Base-by-base conservation (phyloP, 164 flowering plant genomes). In the Annona cherimola region DNA sequence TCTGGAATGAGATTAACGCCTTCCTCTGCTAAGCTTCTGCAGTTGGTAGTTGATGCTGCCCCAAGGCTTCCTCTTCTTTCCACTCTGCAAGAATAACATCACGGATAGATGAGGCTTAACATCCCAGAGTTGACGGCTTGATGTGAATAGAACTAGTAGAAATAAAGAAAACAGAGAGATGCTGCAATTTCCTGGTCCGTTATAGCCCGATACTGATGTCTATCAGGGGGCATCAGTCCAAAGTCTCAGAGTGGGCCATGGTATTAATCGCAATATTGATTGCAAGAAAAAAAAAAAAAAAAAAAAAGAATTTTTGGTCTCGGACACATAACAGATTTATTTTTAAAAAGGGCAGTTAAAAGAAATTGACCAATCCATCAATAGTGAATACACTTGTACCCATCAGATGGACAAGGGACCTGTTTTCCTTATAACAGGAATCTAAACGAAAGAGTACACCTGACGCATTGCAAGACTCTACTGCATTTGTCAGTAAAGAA, bases 41-140 rank as follows among this genome's bases (percentile, higher is more conserved):
- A 91, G 75, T 71, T 91, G 92, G 73, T 87, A 89, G 72, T 91
- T 91, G 68, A 91, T 85, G 83, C 89, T 91, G 57, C 87, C 88
- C 78, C 78, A 81, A 12, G 89, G 69, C 68, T 79, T 84, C 57
- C 78, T 79, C 44, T 76, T 83, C 57, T 80, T 80, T 45, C 72
- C 73, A 61, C 74, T 54, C 92, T 90, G 90, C 80, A 78, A 43
- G 18, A 62, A 18, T 46, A 35, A 35, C 26, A 35, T 19, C 69
- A 66, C 26, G 20, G 54, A 66, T 3, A 66, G 44, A 14, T 50
- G n/a, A n/a, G n/a, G n/a, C n/a, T n/a, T n/a, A n/a, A n/a, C n/a
- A n/a, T n/a, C n/a, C n/a, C n/a, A n/a, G n/a, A n/a, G n/a, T n/a
- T n/a, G n/a, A n/a, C 57, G 8, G 57, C 57, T 50, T 50, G 8